Evolutionary conservation across 805 yeast genomes (phyloP), one percentile per base, ranked within the genome.

Genomic region (Cephaloascus albidus): DNA sequence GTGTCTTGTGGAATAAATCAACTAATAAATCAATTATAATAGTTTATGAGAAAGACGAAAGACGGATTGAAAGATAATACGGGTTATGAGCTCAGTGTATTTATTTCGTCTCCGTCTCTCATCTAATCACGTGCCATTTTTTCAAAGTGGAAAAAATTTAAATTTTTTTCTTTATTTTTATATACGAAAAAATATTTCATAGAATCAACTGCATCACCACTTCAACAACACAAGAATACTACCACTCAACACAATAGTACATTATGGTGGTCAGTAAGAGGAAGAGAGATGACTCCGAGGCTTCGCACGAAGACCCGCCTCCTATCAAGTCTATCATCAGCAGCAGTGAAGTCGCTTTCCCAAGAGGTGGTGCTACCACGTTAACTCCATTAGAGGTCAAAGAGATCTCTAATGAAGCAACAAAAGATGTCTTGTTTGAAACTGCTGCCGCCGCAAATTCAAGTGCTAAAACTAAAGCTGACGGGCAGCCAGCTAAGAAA

Each of bases 351-450:
- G 64, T 70, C 33, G 69, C 83, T 10, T 93, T 93, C 56, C 98
- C 98, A 38, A 84, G 99, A 77, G 98, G 98, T 50, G 98, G 98
- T 38, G 78, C 82, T 10, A 75, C 90, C 20, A 85, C 78, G 19
- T 72, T 93, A 53, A 76, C 95, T 3, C 88, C 97, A 4, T 65
- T 93, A 47, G 99, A 93, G 61, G 78, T 87, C 48, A 88, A 87
- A 57, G 93, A 87, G 55, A 90, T 90, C 38, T 81, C 95, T 33
- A 88, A 87, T 55, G 95, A 90, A 60, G 99, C 90, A 37, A 80
- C 89, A 18, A 76, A 75, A 45, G 98, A 93, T 62, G 93, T 85
- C 33, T 65, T 89, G 37, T 85, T 85, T 45, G 90, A 63, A 44
- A 20, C 54, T 14, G 33, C 6, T 6, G 18, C 17, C 18, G 6